Evolutionary conservation across 257 asterid genomes (phyloP), one percentile per base, ranked within the genome.

Genomic region (Nicotiana sylvestris): DNA sequence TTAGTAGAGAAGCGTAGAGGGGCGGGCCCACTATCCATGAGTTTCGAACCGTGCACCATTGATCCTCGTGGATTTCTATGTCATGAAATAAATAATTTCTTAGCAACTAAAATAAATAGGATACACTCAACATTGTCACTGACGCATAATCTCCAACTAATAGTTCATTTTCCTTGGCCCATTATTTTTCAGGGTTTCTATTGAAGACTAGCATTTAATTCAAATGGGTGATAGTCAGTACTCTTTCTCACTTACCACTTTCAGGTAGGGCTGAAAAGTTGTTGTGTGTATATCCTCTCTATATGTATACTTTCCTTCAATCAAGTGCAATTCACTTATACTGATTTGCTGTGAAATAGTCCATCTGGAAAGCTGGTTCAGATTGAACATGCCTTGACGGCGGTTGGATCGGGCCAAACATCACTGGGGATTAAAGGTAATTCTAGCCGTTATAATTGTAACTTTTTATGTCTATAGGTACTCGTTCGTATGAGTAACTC

Each of bases 291-390:
- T 37, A 68, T 21, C 74, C 5, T 43, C 25, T 35, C 32, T 68
- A 25, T 25, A 9, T 37, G 57, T 65, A 17, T 33, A 43, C 43
- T 67, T 53, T 49, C 8, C 74, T 16, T 62, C 25, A 2, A 30
- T 27, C 49, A 37, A n/a, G 16, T 56, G 27, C 39, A 33, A 51
- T 76, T 69, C 60, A 30, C 51, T 58, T 61, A 12, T 11, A 56
- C 30, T 49, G 60, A 37, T 55, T 76, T 37, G 27, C 65, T 81
- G 82, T 11, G 83, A 83, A 32, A 83, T 89, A 96, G 99, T 81
- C 99, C 99, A 66, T 96, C 99, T 6, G 99, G 99, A 49, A 96
- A 96, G 89, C 97, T 96, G 84, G 99, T 94, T 86, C 99, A 96
- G 88, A 96, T 96, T 81, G 99, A 96, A 82, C 99, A 96, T 74